These are phyloP conservation scores for Starmerella floricola DNA, from an alignment of 805 yeast genomes.

Conservation along the genomic window DNA sequence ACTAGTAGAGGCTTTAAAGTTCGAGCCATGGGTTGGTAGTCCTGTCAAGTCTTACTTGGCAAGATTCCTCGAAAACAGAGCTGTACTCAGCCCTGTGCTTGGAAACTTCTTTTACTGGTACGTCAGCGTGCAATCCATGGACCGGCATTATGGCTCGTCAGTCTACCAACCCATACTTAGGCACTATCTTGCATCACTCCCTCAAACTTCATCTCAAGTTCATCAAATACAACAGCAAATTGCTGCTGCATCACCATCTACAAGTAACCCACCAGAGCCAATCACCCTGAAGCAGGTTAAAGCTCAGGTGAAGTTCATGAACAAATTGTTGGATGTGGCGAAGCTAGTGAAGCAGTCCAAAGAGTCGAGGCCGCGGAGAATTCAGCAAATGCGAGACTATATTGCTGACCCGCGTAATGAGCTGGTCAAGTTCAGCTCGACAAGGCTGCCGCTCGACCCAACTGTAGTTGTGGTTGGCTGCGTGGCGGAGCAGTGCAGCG, in stretches of 20 bases:
- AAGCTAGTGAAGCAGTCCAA: constrained; percentile 49
- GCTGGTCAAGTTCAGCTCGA: constrained; percentile 37
- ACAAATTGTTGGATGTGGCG: constrained; percentile 53
- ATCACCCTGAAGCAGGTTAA: constrained; percentile 21
- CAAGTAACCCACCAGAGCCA: constrained; percentile 3
- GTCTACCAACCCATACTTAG: constrained; percentile 38
- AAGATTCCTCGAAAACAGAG: constrained; percentile 60
- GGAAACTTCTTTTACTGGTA: constrained; percentile 89
- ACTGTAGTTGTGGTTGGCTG: constrained; percentile 60
- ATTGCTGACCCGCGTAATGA: constrained; percentile 39
- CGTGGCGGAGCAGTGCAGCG: constrained; percentile 65
- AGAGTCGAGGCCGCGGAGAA: constrained; percentile 67
- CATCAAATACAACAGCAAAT: constrained; percentile 5
- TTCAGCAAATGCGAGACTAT: constrained; percentile 51
- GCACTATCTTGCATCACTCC: constrained; percentile 34
- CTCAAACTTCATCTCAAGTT: constrained; percentile 14
- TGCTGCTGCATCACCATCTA: neutral
- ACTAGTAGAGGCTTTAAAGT: constrained; percentile 79
- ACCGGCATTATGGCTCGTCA: constrained; percentile 42
- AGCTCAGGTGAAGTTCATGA: constrained; percentile 58
- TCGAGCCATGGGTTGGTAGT: constrained; percentile 39
- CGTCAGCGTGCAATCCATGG: constrained; percentile 65
- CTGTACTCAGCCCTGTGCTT: constrained; percentile 50
- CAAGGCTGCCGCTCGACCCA: constrained; percentile 77
- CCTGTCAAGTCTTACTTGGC: constrained; percentile 27